Percentiles rank a stretch among this genome's conserved stretches.
Evolutionary conservation across 2,329 filamentous ascomycete genomes (phyloP).

Genomic region (Neofusicoccum umdonicola): DNA sequence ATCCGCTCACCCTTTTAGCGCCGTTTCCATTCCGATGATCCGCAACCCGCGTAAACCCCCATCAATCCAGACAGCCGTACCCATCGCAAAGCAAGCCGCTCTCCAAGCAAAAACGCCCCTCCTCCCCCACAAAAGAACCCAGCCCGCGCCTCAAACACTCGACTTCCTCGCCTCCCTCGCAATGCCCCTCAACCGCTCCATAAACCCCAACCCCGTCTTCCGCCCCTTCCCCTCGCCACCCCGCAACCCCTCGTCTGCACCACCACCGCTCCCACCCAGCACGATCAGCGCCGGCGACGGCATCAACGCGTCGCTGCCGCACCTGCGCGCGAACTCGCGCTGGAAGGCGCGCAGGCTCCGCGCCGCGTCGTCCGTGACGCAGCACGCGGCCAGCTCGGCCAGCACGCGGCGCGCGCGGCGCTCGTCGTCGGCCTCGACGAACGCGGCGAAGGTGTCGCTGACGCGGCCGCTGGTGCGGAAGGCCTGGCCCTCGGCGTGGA

Average conservation of each 20-base stretch:
- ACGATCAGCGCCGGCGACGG: background rate
- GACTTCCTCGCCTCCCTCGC: slow-evolving; percentile 18
- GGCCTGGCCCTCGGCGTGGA: slow-evolving; percentile 55
- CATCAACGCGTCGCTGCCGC: background rate
- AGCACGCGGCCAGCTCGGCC: slow-evolving; percentile 33
- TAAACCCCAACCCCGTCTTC: slow-evolving; percentile 21
- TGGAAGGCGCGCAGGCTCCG: slow-evolving; percentile 28
- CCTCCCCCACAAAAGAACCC: too few relatives aligned
- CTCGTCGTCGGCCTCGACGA: slow-evolving; percentile 53
- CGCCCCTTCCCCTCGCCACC: slow-evolving; percentile 22
- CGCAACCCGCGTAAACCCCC: too few relatives aligned
- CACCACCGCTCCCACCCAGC: background rate
- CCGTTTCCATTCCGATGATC: too few relatives aligned
- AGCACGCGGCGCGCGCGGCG: slow-evolving; percentile 36
- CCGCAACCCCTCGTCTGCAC: background rate
- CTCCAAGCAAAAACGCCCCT: too few relatives aligned
- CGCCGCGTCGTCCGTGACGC: slow-evolving; percentile 35
- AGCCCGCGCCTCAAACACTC: background rate
- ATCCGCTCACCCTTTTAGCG: too few relatives aligned
- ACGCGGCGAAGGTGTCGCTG: background rate
- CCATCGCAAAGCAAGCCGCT: too few relatives aligned
- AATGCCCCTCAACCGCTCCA: slow-evolving; percentile 35
- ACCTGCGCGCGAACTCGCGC: background rate
- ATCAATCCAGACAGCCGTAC: too few relatives aligned
- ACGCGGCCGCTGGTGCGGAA: slow-evolving; percentile 55